Evolutionary conservation across 208 protist species (phyloP), one percentile per base, ranked within the genome.

Genomic region (Trypanosoma congolense): DNA sequence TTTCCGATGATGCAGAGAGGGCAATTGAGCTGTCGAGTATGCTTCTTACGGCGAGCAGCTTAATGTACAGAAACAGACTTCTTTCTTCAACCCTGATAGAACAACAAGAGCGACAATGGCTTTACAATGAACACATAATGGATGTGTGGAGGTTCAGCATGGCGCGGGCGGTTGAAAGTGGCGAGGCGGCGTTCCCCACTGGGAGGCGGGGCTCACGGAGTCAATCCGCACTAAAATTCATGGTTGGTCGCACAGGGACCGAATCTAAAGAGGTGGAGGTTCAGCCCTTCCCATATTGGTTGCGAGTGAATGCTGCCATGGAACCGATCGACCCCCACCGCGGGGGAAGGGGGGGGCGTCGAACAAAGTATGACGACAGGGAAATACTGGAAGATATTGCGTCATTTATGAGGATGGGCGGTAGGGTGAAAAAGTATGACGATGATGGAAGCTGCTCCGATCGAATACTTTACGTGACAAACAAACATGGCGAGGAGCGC

Each of bases 391-490:
- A 77, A 19, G 61, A 73, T 30, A 52, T 92, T 42, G 33, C 69
- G 2, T 67, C 72, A 3, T 90, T 83, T 59, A 60, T 92, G 70
- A 69, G 75, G 56, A 77, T 83, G 73, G 88, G 88, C 5, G 66
- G 65, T n/a, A 35, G 65, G 3, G 28, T 91, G 33, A 19, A 51
- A 2, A 80, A 78, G 42, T 65, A 73, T 16, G 72, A 75, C 41
- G 48, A 65, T 46, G 42, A 58, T 57, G 82, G 88, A n/a, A 35
- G 46, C 26, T 43, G 64, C 14, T 73, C 71, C 19, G 18, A 43
- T 10, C 77, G 83, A 2, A 52, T 80, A 35, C 79, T 95, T 29
- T 91, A 81, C 49, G 50, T 95, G 1, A 45, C 46, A 0, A 46
- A 64, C 24, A 61, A 31, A 42, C 35, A 51, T 31, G 66, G 75